These are phyloP conservation scores for Atalantia buxifolia DNA, from an alignment of 345 rosid genomes.

Conservation along the genomic window DNA sequence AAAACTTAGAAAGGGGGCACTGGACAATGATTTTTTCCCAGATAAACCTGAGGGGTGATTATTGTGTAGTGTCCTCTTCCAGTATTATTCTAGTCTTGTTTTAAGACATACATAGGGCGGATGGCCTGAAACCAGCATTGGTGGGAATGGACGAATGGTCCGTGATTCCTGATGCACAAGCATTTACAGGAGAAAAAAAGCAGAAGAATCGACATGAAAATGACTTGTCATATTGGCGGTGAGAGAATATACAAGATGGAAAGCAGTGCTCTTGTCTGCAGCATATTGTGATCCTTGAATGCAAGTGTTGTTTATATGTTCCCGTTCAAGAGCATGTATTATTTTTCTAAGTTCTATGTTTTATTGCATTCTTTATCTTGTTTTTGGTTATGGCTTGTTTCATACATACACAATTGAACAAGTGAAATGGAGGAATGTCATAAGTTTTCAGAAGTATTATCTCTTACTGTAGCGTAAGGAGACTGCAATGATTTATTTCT, in stretches of 20 bases:
- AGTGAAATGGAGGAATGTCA: background rate
- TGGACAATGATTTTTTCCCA: constrained; percentile 52
- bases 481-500: no score
- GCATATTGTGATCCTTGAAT: background rate
- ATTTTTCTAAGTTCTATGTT: no score
- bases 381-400: no score
- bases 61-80: background rate
- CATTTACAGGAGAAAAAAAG: background rate
- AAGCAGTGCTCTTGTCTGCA: background rate
- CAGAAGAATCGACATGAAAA: background rate
- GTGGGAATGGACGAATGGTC: background rate
- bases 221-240: background rate
- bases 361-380: no score
- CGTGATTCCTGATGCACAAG: background rate
- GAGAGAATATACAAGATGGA: background rate
- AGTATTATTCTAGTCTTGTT: background rate
- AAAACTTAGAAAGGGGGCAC: constrained; percentile 55
- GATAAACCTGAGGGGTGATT: constrained; percentile 22
- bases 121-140: background rate
- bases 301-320: no score
- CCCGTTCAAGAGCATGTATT: no score
- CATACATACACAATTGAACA: background rate
- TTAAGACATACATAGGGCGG: background rate
- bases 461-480: no score
- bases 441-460: background rate